Evolutionary conservation across 75 land plant genomes (phyloP), one percentile per base, ranked within the genome.

Genomic region (Cupressus sempervirens): DNA sequence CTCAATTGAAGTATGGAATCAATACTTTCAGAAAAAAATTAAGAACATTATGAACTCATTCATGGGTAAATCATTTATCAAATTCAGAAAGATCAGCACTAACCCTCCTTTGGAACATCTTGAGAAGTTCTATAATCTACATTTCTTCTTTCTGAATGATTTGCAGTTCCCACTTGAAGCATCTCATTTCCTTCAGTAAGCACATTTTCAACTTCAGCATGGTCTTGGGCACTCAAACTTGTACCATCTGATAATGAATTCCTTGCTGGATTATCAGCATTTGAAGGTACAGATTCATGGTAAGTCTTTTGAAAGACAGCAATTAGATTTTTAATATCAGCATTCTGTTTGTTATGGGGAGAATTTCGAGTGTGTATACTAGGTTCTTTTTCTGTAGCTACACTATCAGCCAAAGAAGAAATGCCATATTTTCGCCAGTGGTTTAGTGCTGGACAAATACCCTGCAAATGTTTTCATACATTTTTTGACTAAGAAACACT

Each of bases 361-460:
- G 30, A 30, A 79, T 45, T 45, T 43, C 45, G 81, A 79, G 52
- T 0, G 48, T 45, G 81, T 11, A 6, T 12, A 79, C 52, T 45
- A 11, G 4, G n/a, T 79, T 79, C 46, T 32, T 45, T 79, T 79
- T 0, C 81, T 45, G 46, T 79, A 79, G 81, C n/a, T 26, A 79
- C 81, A 10, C 46, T 45, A 45, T 79, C 81, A 46, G 85, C 76
- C 18, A 85, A 16, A 70, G 91, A 92, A 70, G 92, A 79, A 77
- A 93, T 86, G 62, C 93, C 93, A 80, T 88, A 93, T 82, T 91
- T 92, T 34, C 94, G 93, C 36, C 91, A 89, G 86, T 92, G 96
- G 83, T 89, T 93, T 30, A 93, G 89, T 45, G 88, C 91, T 82
- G 93, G 95, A 56, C 98, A 96, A 46, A 86, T 36, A 35, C 98